A percentile compares a stretch with the other conserved stretches of the same genome.
Evolutionary conservation across 257 asterid genomes (phyloP).

Genomic region (Rauvolfia tetraphylla): DNA sequence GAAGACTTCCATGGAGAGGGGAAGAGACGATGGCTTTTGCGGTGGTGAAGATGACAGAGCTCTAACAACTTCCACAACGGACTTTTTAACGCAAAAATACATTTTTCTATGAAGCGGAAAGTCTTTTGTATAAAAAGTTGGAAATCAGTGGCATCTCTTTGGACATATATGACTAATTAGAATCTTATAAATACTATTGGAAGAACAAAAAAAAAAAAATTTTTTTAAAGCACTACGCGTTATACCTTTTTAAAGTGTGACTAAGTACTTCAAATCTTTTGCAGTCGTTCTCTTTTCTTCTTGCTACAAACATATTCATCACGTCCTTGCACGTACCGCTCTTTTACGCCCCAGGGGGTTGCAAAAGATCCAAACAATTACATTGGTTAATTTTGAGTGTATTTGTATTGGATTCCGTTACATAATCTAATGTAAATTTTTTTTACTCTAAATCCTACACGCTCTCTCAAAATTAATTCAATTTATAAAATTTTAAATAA

Average conservation of each 20-base stretch:
- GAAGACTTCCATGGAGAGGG: not conserved
- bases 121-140: constrained; percentile 8
- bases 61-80: constrained; percentile 26
- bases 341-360: too few species aligned
- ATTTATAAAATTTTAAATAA: too few species aligned
- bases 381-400: too few species aligned
- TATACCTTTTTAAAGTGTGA: not conserved
- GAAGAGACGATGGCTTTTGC: not conserved
- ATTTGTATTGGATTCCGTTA: too few species aligned
- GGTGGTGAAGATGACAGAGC: constrained; percentile 11
- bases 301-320: constrained; percentile 5
- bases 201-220: constrained; percentile 6
- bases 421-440: too few species aligned
- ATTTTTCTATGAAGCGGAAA: constrained; percentile 10
- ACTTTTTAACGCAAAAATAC: not conserved
- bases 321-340: too few species aligned
- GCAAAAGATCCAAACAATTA: too few species aligned
- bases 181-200: not conserved
- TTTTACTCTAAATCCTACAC: too few species aligned
- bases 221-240: constrained; percentile 3
- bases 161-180: constrained; percentile 9
- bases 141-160: constrained; percentile 15
- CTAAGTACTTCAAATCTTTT: not conserved
- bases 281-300: not conserved
- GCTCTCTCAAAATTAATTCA: too few species aligned